phyloP scores from a whole-genome alignment of 2,329 filamentous ascomycete species.

The Cryoendolithus antarcticus region DNA sequence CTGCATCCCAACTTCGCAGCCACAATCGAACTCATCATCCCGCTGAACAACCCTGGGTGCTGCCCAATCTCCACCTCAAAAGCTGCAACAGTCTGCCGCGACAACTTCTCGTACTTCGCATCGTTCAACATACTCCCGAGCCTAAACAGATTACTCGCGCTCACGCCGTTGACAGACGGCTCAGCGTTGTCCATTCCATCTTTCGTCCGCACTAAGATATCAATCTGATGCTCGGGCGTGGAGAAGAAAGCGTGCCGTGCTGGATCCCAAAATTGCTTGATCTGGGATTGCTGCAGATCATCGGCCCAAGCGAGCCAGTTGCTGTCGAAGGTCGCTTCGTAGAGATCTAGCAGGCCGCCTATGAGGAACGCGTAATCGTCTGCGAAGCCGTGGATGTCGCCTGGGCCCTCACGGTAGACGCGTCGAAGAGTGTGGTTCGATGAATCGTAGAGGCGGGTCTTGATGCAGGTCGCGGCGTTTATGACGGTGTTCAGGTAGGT shows the following conservation, averaged over 20 bases:
- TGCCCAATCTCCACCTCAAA: conserved; percentile 89
- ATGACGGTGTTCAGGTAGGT: conserved; percentile 53
- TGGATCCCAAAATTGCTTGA: conserved; percentile 63
- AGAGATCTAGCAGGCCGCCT: conserved; percentile 69
- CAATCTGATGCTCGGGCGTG: conserved; percentile 48
- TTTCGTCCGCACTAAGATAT: conserved; percentile 76
- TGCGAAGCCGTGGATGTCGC: conserved; percentile 62
- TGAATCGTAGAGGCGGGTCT: conserved; percentile 58
- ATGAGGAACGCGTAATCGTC: conserved; percentile 92
- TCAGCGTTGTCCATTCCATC: conserved; percentile 89
- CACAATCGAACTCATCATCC: conserved; percentile 65
- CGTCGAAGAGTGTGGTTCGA: conserved; percentile 53
- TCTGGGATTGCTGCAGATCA: conserved; percentile 64
- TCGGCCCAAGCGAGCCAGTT: conserved; percentile 70
- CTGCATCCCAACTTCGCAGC: conserved; percentile 58
- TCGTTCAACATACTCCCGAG: conserved; percentile 59
- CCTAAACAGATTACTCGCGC: conserved; percentile 77
- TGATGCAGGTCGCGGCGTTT: conserved; percentile 60
- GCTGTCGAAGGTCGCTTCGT: conserved; percentile 69
- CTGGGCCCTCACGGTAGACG: conserved; percentile 57
- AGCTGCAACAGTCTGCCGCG: conserved; percentile 62
- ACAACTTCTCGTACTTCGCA: conserved; percentile 49
- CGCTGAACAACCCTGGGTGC: conserved; percentile 83
- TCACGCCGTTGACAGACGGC: conserved; percentile 78
- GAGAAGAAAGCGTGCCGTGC: conserved; percentile 56